Evolutionary conservation across 2,329 filamentous ascomycete species (phyloP), one percentile per base, ranked within the genome.

Genomic region (Sarocladium brachiariae): DNA sequence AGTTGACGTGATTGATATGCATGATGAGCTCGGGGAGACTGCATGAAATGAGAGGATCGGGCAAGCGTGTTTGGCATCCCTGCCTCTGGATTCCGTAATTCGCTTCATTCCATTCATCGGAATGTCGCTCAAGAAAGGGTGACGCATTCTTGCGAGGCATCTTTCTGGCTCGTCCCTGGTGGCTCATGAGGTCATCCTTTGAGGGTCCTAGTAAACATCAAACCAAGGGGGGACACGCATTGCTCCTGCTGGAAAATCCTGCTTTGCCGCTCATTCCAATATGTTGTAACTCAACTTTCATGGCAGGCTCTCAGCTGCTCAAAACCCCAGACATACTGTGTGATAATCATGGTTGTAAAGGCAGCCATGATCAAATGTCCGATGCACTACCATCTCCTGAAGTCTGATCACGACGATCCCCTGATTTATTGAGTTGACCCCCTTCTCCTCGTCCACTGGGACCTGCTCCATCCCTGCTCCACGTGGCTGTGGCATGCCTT

Each of bases 11-110:
- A 7, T 30, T 30, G 7, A 7, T 21, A 23, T 14, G 43, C 43
- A 47, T 31, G 10, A 33, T 33, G 16, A 13, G 24, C 18, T 31
- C 21, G 24, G 43, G 35, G 5, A 19, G n/a, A n/a, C 46, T 49
- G 46, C 46, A 49, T 37, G 46, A 49, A 49, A 49, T 49, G 46
- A 49, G 21, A 49, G 46, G 46, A 31, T 27, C 31, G 46, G n/a
- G 27, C 46, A 49, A 37, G 46, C 46, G 46, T 49, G 46, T 49
- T 49, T 49, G 46, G 46, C n/a, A 49, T 37, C 46, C 46, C 46
- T 49, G 46, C 27, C 43, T 33, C 25, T 16, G 21, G 18, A 7
- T 30, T 33, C 27, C 43, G 19, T 10, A 24, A 30, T n/a, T 19
- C 43, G 16, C 27, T 30, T 13, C 27, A 37, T 37, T 37, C 34